phyloP scores from a whole-genome alignment of 169 alveolate genomes.

The Plasmodium sp. region DNA sequence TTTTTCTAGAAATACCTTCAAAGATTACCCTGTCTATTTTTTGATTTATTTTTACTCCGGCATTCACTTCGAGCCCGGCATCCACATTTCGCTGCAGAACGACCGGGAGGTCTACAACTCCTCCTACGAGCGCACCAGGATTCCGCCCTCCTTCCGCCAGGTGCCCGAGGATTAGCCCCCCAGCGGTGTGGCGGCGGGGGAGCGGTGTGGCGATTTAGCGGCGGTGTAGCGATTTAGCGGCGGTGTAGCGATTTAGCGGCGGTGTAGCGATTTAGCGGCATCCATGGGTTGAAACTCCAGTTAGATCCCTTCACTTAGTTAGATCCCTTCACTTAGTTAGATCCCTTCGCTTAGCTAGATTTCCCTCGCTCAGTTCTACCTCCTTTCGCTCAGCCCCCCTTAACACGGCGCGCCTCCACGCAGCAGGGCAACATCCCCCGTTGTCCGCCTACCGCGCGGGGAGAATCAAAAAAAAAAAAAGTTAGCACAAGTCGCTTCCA shows the following conservation, averaged over 20 bases:
- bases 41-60: slow-evolving; percentile 38
- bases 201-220: no score
- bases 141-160: slow-evolving; percentile 17
- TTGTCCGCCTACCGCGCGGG: background rate
- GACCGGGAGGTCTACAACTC: background rate
- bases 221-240: no score
- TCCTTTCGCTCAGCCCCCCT: background rate
- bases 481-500: background rate
- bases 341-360: no score
- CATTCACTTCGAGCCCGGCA: slow-evolving; percentile 46
- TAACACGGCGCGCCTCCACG: background rate
- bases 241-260: no score
- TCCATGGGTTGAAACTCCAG: background rate
- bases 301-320: background rate
- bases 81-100: background rate
- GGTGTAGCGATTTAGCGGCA: no score
- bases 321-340: no score
- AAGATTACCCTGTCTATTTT: slow-evolving; percentile 21
- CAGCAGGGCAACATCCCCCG: background rate
- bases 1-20: slow-evolving; percentile 8
- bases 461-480: background rate
- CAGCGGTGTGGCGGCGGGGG: no score
- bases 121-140: background rate
- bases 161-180: background rate
- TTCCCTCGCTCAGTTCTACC: no score